Evolutionary conservation across 805 yeast species (phyloP).

Genomic region (Ogataea ramenticola): DNA sequence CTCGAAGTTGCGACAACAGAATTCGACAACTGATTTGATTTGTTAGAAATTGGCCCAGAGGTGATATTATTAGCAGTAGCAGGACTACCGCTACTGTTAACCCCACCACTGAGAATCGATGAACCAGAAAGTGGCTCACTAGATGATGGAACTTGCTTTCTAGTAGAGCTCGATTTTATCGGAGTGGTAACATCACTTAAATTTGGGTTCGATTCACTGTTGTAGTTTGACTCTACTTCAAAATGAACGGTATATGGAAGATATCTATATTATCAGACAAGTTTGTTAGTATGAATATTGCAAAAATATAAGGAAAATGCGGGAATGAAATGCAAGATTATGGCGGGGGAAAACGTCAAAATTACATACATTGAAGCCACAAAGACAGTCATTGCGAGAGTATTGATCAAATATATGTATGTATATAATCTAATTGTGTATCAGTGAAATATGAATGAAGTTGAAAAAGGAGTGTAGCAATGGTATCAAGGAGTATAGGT

Average conservation of each 20-base stretch:
- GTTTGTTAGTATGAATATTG: no score
- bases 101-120: no score
- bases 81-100: no score
- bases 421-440: not conserved
- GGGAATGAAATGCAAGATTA: no score
- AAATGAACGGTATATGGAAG: conserved; percentile 73
- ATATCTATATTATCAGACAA: conserved; percentile 45
- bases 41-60: no score
- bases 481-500: no score
- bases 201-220: conserved; percentile 5
- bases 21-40: no score
- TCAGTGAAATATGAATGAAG: no score
- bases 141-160: not conserved
- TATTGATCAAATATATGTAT: not conserved
- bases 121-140: no score
- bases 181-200: conserved; percentile 22
- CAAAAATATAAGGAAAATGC: no score
- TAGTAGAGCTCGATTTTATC: conserved; percentile 2
- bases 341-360: conserved; percentile 65
- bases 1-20: not conserved
- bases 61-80: no score
- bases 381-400: conserved; percentile 48
- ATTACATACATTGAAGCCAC: conserved; percentile 49
- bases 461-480: no score
- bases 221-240: conserved; percentile 29